Percentiles rank a stretch among this genome's conserved stretches.
Conservation (phyloP, 225 moss, liverwort and hornwort species). For the Bryoerythrophyllum caledonicum region DNA sequence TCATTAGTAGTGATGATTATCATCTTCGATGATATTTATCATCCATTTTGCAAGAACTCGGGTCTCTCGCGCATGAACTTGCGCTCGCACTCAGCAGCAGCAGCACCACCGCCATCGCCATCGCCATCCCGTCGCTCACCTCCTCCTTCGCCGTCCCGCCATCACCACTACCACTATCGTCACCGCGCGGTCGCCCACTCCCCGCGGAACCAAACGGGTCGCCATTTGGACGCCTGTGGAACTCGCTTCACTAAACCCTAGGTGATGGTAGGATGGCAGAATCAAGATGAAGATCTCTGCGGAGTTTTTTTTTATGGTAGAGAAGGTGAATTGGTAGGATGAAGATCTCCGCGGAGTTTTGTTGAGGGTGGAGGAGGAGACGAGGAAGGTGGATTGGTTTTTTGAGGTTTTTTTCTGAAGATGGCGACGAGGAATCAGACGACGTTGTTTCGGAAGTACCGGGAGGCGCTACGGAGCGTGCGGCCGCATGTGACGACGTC, state of each 20-base stretch:
- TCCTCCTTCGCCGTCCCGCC: too few relatives aligned
- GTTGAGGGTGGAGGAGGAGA: background rate
- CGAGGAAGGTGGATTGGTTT: background rate
- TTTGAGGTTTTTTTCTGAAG: too few relatives aligned
- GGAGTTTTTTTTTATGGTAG: too few relatives aligned
- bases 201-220: background rate
- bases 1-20: too few relatives aligned
- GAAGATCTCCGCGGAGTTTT: background rate
- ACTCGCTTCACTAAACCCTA: background rate
- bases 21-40: background rate
- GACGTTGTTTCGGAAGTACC: constrained; percentile 90
- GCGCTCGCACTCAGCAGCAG: too few relatives aligned
- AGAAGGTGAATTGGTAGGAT: background rate
- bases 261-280: background rate
- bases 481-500: constrained; percentile 62
- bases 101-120: background rate
- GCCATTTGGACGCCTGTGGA: background rate
- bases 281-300: background rate
- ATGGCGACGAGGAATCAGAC: constrained; percentile 99
- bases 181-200: background rate
- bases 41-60: background rate
- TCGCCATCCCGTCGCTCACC: background rate
- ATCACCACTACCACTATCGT: background rate
- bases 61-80: background rate
- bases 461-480: constrained; percentile 85